Evolutionary conservation across 2,329 filamentous ascomycete genomes (phyloP).

Genomic region (Emericellopsis cladophorae): DNA sequence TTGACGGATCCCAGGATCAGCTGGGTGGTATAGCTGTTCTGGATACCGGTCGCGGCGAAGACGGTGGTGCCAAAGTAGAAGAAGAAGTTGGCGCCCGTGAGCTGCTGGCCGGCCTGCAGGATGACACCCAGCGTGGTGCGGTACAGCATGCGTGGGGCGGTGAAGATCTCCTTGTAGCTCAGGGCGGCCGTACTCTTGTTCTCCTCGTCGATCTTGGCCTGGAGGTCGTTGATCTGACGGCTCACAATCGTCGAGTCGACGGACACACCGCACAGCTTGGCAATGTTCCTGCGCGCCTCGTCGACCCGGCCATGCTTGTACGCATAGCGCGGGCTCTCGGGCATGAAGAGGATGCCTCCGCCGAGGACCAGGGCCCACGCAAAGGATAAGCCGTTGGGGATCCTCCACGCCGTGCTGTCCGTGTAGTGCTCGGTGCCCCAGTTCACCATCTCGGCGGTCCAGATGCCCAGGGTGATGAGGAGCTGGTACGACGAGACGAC

Average conservation of each 20-base stretch:
- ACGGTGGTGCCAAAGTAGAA: slow-evolving; percentile 56
- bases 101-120: slow-evolving; percentile 53
- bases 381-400: slow-evolving; percentile 45
- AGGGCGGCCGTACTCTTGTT: slow-evolving; percentile 29
- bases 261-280: slow-evolving; percentile 28
- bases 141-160: slow-evolving; percentile 53
- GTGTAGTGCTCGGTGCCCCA: slow-evolving; percentile 39
- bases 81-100: slow-evolving; percentile 58
- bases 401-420: slow-evolving; percentile 45
- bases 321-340: slow-evolving; percentile 9
- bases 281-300: slow-evolving; percentile 18
- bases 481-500: slow-evolving; percentile 55
- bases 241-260: slow-evolving; percentile 25
- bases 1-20: slow-evolving; percentile 59
- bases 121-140: slow-evolving; percentile 48
- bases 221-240: slow-evolving; percentile 37
- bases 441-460: slow-evolving; percentile 44
- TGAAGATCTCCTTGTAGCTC: slow-evolving; percentile 49
- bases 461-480: slow-evolving; percentile 58
- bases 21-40: slow-evolving; percentile 53
- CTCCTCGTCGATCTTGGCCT: slow-evolving; percentile 35
- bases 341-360: slow-evolving; percentile 35
- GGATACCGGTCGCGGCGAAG: slow-evolving; percentile 51
- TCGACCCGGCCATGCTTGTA: neutral
- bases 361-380: slow-evolving; percentile 41